phyloP scores from a whole-genome alignment of 768 basidiomycete species.

The Lactarius hengduanensis region DNA sequence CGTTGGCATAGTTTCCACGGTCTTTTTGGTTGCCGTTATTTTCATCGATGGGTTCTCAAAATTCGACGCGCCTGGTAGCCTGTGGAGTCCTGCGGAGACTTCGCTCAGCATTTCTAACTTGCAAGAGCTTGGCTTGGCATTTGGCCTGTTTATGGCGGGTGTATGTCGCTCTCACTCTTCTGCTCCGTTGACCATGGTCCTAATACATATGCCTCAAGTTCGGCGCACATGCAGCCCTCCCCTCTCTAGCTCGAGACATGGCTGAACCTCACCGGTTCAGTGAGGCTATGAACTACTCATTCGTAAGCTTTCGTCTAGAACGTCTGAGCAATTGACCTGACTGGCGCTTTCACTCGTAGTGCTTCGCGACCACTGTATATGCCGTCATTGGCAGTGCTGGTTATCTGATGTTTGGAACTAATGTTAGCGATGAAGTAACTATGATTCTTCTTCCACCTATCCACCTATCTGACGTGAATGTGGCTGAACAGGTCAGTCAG shows the following conservation, averaged over 20 bases:
- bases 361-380: conserved; percentile 32
- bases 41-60: conserved; percentile 82
- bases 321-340: conserved; percentile 21
- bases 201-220: conserved; percentile 48
- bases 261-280: conserved; percentile 75
- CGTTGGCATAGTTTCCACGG: conserved; percentile 75
- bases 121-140: conserved; percentile 68
- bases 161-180: conserved; percentile 42
- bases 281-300: conserved; percentile 81
- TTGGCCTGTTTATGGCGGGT: conserved; percentile 91
- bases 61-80: conserved; percentile 69
- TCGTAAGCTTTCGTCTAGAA: conserved; percentile 46
- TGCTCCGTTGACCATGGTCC: background rate
- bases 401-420: conserved; percentile 87
- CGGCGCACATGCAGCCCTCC: conserved; percentile 90
- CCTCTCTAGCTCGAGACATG: conserved; percentile 90
- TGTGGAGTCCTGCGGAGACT: conserved; percentile 75
- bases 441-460: conserved; percentile 11
- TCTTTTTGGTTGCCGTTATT: conserved; percentile 73
- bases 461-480: conserved; percentile 4
- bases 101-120: conserved; percentile 51
- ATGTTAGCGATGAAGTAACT: conserved; percentile 76
- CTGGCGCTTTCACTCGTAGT: background rate
- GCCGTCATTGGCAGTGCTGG: conserved; percentile 72
- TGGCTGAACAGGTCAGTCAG: conserved; percentile 62